phyloP scores from a whole-genome alignment of 495 filamentous ascomycete genomes.

The Halenospora varia region DNA sequence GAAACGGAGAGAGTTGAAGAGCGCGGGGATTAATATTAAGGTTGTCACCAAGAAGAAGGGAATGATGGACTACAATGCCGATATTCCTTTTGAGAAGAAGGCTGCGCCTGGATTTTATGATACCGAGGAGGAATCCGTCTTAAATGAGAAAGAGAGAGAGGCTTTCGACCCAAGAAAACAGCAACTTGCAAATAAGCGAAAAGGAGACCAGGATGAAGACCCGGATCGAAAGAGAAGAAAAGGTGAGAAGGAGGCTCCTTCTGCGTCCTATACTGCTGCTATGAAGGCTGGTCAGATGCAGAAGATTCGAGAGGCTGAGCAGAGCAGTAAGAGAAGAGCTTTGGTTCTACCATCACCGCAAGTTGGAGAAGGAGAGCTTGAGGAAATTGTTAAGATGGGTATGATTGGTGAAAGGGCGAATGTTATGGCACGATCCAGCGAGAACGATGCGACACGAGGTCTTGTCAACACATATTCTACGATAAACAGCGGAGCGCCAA shows the following conservation, averaged over 20 bases:
- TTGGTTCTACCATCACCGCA: conserved; percentile 83
- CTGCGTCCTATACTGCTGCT: conserved; percentile 79
- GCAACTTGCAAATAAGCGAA: conserved; percentile 92
- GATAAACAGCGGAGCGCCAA: conserved; percentile 79
- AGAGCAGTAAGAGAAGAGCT: conserved; percentile 83
- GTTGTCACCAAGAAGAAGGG: conserved; percentile 88
- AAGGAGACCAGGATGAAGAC: conserved; percentile 83
- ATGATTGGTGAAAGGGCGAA: conserved; percentile 90
- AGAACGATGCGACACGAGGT: conserved; percentile 81
- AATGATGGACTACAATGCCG: conserved; percentile 99
- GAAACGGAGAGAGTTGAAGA: conserved; percentile 94
- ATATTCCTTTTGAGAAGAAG: conserved; percentile 95
- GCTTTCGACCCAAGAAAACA: conserved; percentile 93
- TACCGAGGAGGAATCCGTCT: conserved; percentile 70
- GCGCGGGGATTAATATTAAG: conserved; percentile 97
- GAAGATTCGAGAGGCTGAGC: conserved; percentile 92
- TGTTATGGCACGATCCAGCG: conserved; percentile 66
- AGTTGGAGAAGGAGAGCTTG: conserved; percentile 86
- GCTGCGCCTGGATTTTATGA: conserved; percentile 91
- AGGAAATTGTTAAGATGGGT: conserved; percentile 98
- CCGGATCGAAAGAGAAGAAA: conserved; percentile 81
- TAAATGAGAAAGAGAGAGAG: conserved; percentile 83
- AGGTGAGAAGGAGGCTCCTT: conserved; percentile 72
- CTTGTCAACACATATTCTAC: conserved; percentile 79
- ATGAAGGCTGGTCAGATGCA: conserved; percentile 94